A percentile compares a stretch with the other conserved stretches of the same genome.
phyloP scores from a whole-genome alignment of 192 early-diverging fungal genomes.

The Coemansia biformis region DNA sequence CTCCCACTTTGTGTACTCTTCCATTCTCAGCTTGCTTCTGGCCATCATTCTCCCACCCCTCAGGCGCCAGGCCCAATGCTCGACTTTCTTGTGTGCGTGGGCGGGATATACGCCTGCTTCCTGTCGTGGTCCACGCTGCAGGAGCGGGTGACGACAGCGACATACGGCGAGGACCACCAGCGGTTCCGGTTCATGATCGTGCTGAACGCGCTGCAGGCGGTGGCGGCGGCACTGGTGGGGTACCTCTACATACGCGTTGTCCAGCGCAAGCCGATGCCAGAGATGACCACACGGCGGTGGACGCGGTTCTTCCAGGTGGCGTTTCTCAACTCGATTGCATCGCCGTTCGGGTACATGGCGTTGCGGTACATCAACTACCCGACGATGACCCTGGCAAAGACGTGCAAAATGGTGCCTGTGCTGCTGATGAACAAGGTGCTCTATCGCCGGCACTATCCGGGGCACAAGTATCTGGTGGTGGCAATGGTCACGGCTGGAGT shows the following conservation, averaged over 20 bases:
- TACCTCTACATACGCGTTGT: constrained; percentile 65
- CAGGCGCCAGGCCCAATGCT: constrained; percentile 45
- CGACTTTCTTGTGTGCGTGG: constrained; percentile 62
- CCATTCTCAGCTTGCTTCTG: too few relatives aligned
- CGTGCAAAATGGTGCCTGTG: constrained; percentile 94
- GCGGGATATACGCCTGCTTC: constrained; percentile 92
- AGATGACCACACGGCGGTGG: constrained; percentile 45
- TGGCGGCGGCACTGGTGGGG: constrained; percentile 71
- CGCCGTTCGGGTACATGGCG: constrained; percentile 90
- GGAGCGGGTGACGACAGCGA: constrained; percentile 82
- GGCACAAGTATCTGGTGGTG: constrained; percentile 86
- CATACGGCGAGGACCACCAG: constrained; percentile 63
- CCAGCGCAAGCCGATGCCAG: constrained; percentile 41
- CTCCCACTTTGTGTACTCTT: too few relatives aligned
- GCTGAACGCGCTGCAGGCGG: constrained; percentile 80
- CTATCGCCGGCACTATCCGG: constrained; percentile 79
- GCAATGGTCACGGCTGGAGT: constrained; percentile 85
- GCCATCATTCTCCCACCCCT: too few relatives aligned
- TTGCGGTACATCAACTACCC: constrained; percentile 95
- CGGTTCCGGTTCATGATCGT: constrained; percentile 89
- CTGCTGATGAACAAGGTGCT: constrained; percentile 92
- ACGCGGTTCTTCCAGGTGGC: constrained; percentile 73
- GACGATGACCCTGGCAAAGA: constrained; percentile 93
- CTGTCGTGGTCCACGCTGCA: constrained; percentile 94
- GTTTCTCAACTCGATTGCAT: constrained; percentile 65